A percentile compares a stretch with the other conserved stretches of the same genome.
Conservation (phyloP, 352 stramenopile species). For the Globisporangium radiosum region DNA sequence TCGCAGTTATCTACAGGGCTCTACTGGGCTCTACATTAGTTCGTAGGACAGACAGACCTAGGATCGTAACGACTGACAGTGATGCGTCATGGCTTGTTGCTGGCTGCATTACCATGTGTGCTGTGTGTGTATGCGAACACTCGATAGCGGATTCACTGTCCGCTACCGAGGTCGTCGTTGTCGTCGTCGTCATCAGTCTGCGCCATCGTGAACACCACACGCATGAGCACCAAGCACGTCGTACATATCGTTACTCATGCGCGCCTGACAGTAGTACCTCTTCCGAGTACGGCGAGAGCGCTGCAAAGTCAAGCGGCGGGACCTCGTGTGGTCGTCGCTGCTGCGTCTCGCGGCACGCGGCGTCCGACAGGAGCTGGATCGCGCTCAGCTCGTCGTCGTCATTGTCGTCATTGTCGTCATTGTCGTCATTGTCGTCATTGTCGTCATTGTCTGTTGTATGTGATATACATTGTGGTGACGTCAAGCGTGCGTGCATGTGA, state of each 20-base stretch:
- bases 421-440: neutral
- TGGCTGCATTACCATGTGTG: too few relatives aligned
- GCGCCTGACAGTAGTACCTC: conserved; percentile 18
- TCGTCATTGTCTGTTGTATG: neutral
- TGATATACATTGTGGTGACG: neutral
- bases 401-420: neutral
- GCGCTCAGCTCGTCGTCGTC: conserved; percentile 19
- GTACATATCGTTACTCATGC: too few relatives aligned
- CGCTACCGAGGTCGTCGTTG: conserved; percentile 24
- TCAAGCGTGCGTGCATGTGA: too few relatives aligned
- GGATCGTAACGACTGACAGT: neutral
- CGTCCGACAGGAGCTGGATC: conserved; percentile 19
- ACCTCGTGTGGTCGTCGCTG: conserved; percentile 23
- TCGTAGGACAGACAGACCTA: neutral
- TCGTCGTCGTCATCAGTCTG: conserved; percentile 21
- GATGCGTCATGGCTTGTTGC: neutral
- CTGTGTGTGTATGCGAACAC: neutral
- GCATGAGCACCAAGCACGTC: neutral
- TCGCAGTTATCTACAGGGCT: too few relatives aligned
- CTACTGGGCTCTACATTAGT: too few relatives aligned
- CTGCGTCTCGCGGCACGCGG: conserved; percentile 5
- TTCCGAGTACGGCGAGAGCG: conserved; percentile 46
- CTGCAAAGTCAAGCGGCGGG: conserved; percentile 41
- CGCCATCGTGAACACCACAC: neutral
- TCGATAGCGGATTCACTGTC: conserved; percentile 5